phyloP scores from a whole-genome alignment of 2,329 filamentous ascomycete genomes.

The Epicoccum sorghinum region DNA sequence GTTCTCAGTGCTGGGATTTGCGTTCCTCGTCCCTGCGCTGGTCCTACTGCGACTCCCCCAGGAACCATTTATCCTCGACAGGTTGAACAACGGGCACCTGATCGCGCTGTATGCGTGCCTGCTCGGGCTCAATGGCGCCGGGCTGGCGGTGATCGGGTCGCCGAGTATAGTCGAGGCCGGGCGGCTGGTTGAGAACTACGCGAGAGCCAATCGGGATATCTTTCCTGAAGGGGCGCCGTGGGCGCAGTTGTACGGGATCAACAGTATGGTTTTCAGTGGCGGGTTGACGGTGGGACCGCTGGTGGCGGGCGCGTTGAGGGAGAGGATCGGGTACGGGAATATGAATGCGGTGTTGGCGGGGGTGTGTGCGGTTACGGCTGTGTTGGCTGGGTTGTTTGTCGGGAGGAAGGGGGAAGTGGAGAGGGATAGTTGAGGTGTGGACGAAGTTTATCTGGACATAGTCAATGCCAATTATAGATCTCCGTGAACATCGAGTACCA shows the following conservation, averaged over 20 bases:
- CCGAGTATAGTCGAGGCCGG: conserved; percentile 64
- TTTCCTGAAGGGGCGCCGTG: conserved; percentile 65
- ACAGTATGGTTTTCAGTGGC: conserved; percentile 66
- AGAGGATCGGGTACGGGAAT: conserved; percentile 62
- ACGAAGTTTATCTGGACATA: too few species aligned
- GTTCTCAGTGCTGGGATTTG: conserved; percentile 51
- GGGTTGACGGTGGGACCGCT: conserved; percentile 67
- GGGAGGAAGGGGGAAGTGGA: conserved; percentile 31
- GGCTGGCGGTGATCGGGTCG: conserved; percentile 60
- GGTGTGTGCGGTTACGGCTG: conserved; percentile 53
- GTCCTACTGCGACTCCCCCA: conserved; percentile 51
- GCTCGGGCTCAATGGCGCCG: conserved; percentile 57
- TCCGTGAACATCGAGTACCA: too few species aligned
- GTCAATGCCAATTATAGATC: too few species aligned
- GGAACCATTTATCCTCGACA: conserved; percentile 20
- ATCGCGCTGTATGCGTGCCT: conserved; percentile 55
- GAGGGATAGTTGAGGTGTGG: too few species aligned
- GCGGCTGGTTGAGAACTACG: conserved; percentile 61
- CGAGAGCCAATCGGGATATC: conserved; percentile 60
- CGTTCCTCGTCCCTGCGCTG: conserved; percentile 51
- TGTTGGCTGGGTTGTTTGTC: conserved; percentile 54
- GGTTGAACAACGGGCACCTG: conserved; percentile 15
- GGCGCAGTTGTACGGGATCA: conserved; percentile 69
- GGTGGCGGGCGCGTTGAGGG: conserved; percentile 59
- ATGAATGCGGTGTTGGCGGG: conserved; percentile 60